phyloP scores from a whole-genome alignment of 176 grass and related monocot genomes.

The Tuctoria greenei region DNA sequence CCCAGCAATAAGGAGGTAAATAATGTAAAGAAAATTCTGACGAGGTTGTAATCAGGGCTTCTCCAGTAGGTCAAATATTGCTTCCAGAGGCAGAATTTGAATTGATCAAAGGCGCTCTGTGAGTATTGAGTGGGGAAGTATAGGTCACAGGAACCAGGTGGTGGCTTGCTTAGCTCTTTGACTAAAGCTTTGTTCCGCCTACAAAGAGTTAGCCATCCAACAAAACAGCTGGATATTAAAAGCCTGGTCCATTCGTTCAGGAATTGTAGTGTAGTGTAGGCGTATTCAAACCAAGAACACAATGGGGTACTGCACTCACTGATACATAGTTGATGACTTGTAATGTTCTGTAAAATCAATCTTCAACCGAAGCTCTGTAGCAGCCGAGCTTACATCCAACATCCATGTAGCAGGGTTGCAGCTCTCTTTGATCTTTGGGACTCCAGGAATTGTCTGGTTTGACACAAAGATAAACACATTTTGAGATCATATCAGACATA shows the following conservation, averaged over 20 bases:
- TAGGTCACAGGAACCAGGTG: constrained; percentile 62
- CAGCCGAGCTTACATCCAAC: constrained; percentile 64
- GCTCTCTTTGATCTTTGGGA: constrained; percentile 65
- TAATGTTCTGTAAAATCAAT: constrained; percentile 70
- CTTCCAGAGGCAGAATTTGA: constrained; percentile 75
- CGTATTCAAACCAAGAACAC: constrained; percentile 4
- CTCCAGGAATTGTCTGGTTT: constrained; percentile 60
- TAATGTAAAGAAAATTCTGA: constrained; percentile 59
- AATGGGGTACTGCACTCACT: constrained; percentile 46
- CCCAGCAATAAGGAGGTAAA: constrained; percentile 62
- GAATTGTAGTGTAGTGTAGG: neutral
- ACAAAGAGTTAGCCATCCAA: constrained; percentile 33
- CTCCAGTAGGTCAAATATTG: constrained; percentile 87
- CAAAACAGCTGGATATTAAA: constrained; percentile 29
- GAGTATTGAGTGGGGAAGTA: constrained; percentile 67
- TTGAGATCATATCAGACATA: constrained; percentile 11
- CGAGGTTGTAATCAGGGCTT: constrained; percentile 74
- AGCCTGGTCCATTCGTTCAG: neutral
- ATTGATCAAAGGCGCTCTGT: constrained; percentile 46
- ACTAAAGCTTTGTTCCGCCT: constrained; percentile 68
- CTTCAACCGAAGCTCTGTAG: constrained; percentile 55
- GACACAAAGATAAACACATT: constrained; percentile 13
- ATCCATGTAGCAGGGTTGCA: constrained; percentile 93
- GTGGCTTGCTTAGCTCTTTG: constrained; percentile 62
- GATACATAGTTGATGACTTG: constrained; percentile 56